A percentile compares a stretch with the other conserved stretches of the same genome.
phyloP scores from a whole-genome alignment of 2,329 filamentous ascomycete genomes.

The Epichloe glyceriae region DNA sequence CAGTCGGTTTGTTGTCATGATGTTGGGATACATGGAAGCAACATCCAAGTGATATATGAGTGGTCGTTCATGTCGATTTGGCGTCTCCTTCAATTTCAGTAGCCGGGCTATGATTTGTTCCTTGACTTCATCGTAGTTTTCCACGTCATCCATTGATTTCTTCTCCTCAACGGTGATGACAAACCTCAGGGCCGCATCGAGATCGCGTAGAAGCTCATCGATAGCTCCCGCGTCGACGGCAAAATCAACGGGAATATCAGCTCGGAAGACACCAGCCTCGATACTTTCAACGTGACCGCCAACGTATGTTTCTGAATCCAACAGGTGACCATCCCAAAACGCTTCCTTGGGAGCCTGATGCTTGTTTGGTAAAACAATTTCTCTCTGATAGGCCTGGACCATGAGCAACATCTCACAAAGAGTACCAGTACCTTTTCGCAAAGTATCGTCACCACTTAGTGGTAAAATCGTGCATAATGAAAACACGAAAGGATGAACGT shows the following conservation, averaged over 20 bases:
- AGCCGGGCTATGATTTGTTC: slow-evolving; percentile 65
- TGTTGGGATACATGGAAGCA: slow-evolving; percentile 98
- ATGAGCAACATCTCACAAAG: slow-evolving; percentile 99
- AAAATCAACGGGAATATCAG: slow-evolving; percentile 92
- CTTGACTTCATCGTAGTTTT: slow-evolving; percentile 75
- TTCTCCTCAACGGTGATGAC: slow-evolving; percentile 76
- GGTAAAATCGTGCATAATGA: slow-evolving; percentile 95
- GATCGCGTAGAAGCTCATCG: slow-evolving; percentile 73
- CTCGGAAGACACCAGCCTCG: slow-evolving; percentile 90
- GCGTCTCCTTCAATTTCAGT: slow-evolving; percentile 61
- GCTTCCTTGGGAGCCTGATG: slow-evolving; percentile 81
- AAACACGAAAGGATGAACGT: slow-evolving; percentile 99
- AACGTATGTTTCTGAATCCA: slow-evolving; percentile 96
- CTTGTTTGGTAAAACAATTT: slow-evolving; percentile 92
- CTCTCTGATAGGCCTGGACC: slow-evolving; percentile 90
- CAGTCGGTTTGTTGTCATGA: slow-evolving; percentile 97
- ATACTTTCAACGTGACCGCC: slow-evolving; percentile 99
- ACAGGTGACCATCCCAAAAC: slow-evolving; percentile 91
- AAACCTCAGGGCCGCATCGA: slow-evolving; percentile 83
- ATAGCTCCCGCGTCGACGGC: slow-evolving; percentile 78
- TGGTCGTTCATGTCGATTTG: slow-evolving; percentile 72
- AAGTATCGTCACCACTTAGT: slow-evolving; percentile 78
- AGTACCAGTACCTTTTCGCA: slow-evolving; percentile 93
- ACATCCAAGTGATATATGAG: slow-evolving; percentile 98
- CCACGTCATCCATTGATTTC: slow-evolving; percentile 65